A percentile compares a stretch with the other conserved stretches of the same genome.
phyloP scores from a whole-genome alignment of 1,284 basidiomycete genomes.

The Cutaneotrichosporon cyanovorans region DNA sequence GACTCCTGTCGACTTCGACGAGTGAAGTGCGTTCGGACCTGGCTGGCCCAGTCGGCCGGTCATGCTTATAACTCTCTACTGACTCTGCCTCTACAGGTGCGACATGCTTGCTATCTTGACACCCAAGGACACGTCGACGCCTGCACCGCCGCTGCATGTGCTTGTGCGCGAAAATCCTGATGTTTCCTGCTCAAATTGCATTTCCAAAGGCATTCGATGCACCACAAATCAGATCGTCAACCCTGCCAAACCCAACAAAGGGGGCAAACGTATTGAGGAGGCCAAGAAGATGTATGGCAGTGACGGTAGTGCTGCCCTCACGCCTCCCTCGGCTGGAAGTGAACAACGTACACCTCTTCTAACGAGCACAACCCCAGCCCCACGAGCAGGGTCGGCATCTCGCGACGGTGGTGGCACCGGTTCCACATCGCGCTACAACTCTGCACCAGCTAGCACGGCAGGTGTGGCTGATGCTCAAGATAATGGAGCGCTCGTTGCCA shows the following conservation, averaged over 20 bases:
- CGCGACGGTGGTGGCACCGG: too few relatives aligned
- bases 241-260: slow-evolving; percentile 37
- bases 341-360: too few relatives aligned
- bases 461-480: too few relatives aligned
- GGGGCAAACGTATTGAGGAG: slow-evolving; percentile 36
- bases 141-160: slow-evolving; percentile 7
- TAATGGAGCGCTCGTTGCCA: too few relatives aligned
- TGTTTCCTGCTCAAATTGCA: slow-evolving; percentile 31
- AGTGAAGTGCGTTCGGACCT: slow-evolving; percentile 26
- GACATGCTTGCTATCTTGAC: slow-evolving; percentile 28
- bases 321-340: neutral
- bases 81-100: slow-evolving; percentile 7
- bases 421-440: too few relatives aligned
- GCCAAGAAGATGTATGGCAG: slow-evolving; percentile 29
- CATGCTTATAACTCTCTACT: neutral
- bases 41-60: too few relatives aligned
- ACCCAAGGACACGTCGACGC: slow-evolving; percentile 5
- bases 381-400: too few relatives aligned
- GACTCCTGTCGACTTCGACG: slow-evolving; percentile 34
- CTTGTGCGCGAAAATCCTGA: slow-evolving; percentile 29
- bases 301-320: slow-evolving; percentile 6
- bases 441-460: too few relatives aligned
- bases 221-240: slow-evolving; percentile 34
- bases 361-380: too few relatives aligned
- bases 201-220: slow-evolving; percentile 33